These are phyloP conservation scores for Dactylellina drechsleri DNA, from an alignment of 2,329 filamentous ascomycete species.

Conservation along the genomic window DNA sequence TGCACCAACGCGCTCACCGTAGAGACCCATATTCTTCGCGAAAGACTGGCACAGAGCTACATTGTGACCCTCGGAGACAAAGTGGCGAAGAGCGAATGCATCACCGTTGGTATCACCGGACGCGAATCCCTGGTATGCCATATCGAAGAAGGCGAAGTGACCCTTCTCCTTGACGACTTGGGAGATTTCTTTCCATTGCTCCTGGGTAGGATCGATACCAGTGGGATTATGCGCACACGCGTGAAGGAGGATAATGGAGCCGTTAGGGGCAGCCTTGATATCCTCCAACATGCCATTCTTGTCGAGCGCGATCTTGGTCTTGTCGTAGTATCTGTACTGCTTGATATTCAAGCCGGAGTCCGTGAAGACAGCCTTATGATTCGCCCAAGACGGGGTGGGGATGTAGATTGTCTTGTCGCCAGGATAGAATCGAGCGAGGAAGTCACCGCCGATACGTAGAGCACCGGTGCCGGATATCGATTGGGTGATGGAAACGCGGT, in stretches of 20 bases:
- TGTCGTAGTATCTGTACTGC: slow-evolving; percentile 93
- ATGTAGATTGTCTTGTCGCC: slow-evolving; percentile 82
- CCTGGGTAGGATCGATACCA: slow-evolving; percentile 90
- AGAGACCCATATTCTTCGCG: slow-evolving; percentile 94
- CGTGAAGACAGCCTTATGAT: slow-evolving; percentile 97
- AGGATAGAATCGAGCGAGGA: slow-evolving; percentile 90
- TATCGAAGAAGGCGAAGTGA: slow-evolving; percentile 98
- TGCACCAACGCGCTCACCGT: slow-evolving; percentile 93
- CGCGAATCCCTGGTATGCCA: slow-evolving; percentile 96
- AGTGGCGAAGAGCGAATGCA: slow-evolving; percentile 92
- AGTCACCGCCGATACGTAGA: slow-evolving; percentile 89
- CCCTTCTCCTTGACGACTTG: slow-evolving; percentile 77
- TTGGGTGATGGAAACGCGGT: slow-evolving; percentile 60
- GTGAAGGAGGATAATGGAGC: slow-evolving; percentile 89
- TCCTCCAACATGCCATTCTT: slow-evolving; percentile 85
- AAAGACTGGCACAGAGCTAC: slow-evolving; percentile 71
- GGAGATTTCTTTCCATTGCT: slow-evolving; percentile 94
- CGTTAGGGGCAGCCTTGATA: slow-evolving; percentile 76
- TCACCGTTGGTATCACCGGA: slow-evolving; percentile 87
- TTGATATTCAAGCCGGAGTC: slow-evolving; percentile 83
- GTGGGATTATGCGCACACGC: slow-evolving; percentile 98
- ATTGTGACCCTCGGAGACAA: slow-evolving; percentile 74
- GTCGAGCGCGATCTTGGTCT: slow-evolving; percentile 88
- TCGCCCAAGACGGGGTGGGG: slow-evolving; percentile 96
- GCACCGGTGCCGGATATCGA: slow-evolving; percentile 96